Evolutionary conservation across 805 yeast genomes (phyloP).

Genomic region (Candida caryicola): DNA sequence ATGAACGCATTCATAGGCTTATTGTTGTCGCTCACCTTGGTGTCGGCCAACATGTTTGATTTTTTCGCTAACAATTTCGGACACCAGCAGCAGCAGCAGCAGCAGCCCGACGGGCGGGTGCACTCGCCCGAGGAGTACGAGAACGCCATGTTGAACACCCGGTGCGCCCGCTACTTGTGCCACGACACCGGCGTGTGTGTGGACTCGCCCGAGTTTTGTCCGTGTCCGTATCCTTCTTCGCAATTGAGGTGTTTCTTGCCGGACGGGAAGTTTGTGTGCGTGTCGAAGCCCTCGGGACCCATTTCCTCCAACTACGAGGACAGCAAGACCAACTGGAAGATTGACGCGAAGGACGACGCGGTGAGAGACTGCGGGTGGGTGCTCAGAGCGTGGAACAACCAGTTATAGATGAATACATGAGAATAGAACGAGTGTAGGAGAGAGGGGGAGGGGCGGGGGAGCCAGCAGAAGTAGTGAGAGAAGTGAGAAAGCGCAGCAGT

Average conservation of each 20-base stretch:
- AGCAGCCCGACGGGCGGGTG: constrained; percentile 20
- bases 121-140: constrained; percentile 39
- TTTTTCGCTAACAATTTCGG: constrained; percentile 22
- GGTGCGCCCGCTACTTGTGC: constrained; percentile 71
- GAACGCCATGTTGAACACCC: constrained; percentile 32
- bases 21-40: constrained; percentile 14
- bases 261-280: constrained; percentile 68
- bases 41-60: constrained; percentile 33
- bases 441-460: neutral
- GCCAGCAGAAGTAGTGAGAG: neutral
- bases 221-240: constrained; percentile 85
- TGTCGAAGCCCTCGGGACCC: constrained; percentile 68
- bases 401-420: constrained; percentile 11
- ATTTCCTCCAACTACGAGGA: constrained; percentile 30
- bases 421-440: neutral
- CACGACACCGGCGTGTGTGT: constrained; percentile 84
- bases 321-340: constrained; percentile 44
- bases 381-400: constrained; percentile 62
- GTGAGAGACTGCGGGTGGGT: constrained; percentile 86
- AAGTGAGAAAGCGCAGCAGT: too few relatives aligned
- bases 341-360: constrained; percentile 50
- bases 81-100: constrained; percentile 16
- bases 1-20: constrained; percentile 1
- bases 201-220: constrained; percentile 64
- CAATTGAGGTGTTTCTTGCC: constrained; percentile 82